Conservation (phyloP, 1,139 yeast genomes). For the Eremothecium coryli region DNA sequence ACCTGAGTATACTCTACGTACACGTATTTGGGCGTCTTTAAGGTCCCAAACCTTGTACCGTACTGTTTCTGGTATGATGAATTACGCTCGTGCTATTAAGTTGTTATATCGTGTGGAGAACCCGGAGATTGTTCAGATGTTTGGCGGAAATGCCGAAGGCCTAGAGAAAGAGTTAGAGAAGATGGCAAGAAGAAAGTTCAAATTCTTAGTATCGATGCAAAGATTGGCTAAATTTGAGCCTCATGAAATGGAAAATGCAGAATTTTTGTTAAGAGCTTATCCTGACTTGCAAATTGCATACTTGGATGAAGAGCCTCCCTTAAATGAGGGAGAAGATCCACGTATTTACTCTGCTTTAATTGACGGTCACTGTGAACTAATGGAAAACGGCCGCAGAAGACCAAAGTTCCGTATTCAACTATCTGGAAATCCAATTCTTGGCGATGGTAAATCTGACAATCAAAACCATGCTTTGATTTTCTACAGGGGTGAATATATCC, state of each 20-base stretch:
- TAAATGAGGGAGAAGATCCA: slow-evolving; percentile 95
- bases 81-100: slow-evolving; percentile 96
- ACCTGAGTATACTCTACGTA: slow-evolving; percentile 95
- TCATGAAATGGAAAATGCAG: slow-evolving; percentile 97
- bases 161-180: slow-evolving; percentile 93
- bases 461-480: slow-evolving; percentile 95
- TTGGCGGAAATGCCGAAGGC: slow-evolving; percentile 95
- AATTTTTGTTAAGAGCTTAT: slow-evolving; percentile 93
- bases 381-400: slow-evolving; percentile 97
- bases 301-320: slow-evolving; percentile 87
- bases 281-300: slow-evolving; percentile 98
- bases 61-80: slow-evolving; percentile 98
- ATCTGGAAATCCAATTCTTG: slow-evolving; percentile 97
- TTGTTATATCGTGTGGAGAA: slow-evolving; percentile 96
- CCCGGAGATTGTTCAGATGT: slow-evolving; percentile 96
- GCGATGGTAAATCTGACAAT: slow-evolving; percentile 99
- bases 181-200: slow-evolving; percentile 99
- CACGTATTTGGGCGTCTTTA: slow-evolving; percentile 98
- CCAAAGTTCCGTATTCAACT: slow-evolving; percentile 96
- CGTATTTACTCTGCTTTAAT: slow-evolving; percentile 92
- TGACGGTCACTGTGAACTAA: slow-evolving; percentile 96
- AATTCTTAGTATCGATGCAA: slow-evolving; percentile 96
- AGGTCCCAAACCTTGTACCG: slow-evolving; percentile 97
- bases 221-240: slow-evolving; percentile 94
- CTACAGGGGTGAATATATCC: slow-evolving; percentile 98